A percentile compares a stretch with the other conserved stretches of the same genome.
Conservation (phyloP, 164 flowering plant genomes). For the Macadamia tetraphylla region DNA sequence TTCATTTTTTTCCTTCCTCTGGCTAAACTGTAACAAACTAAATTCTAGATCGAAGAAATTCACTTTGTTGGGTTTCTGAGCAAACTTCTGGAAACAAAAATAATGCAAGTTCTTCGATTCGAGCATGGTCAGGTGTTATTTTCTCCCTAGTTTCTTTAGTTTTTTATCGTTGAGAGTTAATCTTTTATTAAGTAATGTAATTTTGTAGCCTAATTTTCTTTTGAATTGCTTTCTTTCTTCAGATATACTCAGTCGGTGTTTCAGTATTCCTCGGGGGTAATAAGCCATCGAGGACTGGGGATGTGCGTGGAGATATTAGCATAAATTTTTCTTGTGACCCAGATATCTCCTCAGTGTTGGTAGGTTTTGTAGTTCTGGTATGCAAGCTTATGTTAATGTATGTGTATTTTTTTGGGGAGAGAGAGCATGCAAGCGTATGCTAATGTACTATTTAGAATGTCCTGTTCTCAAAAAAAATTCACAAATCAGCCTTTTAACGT, state of each 20-base stretch:
- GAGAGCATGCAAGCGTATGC: too few species aligned
- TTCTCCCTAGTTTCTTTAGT: neutral
- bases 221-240: conserved; percentile 12
- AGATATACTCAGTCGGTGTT: conserved; percentile 90
- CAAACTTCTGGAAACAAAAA: conserved; percentile 88
- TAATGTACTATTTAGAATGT: too few species aligned
- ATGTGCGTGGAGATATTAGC: conserved; percentile 88
- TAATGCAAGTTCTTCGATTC: conserved; percentile 91
- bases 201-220: neutral
- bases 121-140: conserved; percentile 84
- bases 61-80: conserved; percentile 81
- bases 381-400: too few species aligned
- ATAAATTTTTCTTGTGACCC: conserved; percentile 95
- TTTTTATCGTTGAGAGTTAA: neutral
- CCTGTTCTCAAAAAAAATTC: too few species aligned
- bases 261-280: conserved; percentile 96
- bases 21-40: conserved; percentile 9
- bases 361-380: conserved; percentile 15
- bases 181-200: neutral
- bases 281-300: conserved; percentile 79
- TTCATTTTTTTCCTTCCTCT: conserved; percentile 2
- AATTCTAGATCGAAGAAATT: conserved; percentile 72
- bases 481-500: neutral
- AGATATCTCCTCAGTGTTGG: conserved; percentile 71
- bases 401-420: neutral